Conservation (phyloP, 805 yeast genomes). For the Zygosaccharomyces pseudorouxii region DNA sequence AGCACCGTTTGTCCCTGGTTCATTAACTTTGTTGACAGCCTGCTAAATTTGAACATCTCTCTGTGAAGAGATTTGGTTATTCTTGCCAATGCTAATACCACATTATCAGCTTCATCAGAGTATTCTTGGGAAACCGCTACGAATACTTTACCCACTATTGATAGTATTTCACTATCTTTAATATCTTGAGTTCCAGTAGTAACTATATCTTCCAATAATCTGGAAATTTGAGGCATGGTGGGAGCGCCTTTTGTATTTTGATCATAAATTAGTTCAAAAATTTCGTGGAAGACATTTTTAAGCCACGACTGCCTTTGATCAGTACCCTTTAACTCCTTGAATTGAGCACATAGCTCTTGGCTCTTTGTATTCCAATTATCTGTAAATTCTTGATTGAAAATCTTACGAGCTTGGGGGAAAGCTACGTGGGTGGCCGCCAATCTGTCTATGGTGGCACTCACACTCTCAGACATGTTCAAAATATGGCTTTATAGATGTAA, state of each 20-base stretch:
- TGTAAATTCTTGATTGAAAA: constrained; percentile 15
- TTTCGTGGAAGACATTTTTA: constrained; percentile 17
- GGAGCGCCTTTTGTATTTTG: constrained; percentile 8
- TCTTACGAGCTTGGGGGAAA: constrained; percentile 2
- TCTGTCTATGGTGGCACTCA: constrained; percentile 18
- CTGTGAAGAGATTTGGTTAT: constrained; percentile 12
- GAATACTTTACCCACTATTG: constrained; percentile 23
- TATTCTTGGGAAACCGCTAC: constrained; percentile 17
- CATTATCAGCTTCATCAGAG: constrained; percentile 18
- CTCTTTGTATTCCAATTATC: constrained; percentile 15
- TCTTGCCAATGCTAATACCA: constrained; percentile 19
- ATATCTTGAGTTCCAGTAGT: constrained; percentile 6
- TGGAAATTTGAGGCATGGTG: constrained; percentile 13
- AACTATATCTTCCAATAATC: constrained; percentile 11
- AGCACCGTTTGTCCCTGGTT: constrained; percentile 20
- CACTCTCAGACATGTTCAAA: constrained; percentile 7
- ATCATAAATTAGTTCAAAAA: constrained; percentile 15
- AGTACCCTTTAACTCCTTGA: constrained; percentile 12
- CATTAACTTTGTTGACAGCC: constrained; percentile 30
- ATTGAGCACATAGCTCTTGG: constrained; percentile 12
- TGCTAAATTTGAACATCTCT: constrained; percentile 30
- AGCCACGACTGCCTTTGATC: constrained; percentile 24
- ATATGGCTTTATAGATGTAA: neutral
- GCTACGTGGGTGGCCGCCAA: constrained; percentile 10
- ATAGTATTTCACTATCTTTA: constrained; percentile 9